Percentiles rank a stretch among this genome's conserved stretches.
Evolutionary conservation across 2,329 filamentous ascomycete species (phyloP).

Genomic region (Ophiocordyceps camponoti-leonardi): DNA sequence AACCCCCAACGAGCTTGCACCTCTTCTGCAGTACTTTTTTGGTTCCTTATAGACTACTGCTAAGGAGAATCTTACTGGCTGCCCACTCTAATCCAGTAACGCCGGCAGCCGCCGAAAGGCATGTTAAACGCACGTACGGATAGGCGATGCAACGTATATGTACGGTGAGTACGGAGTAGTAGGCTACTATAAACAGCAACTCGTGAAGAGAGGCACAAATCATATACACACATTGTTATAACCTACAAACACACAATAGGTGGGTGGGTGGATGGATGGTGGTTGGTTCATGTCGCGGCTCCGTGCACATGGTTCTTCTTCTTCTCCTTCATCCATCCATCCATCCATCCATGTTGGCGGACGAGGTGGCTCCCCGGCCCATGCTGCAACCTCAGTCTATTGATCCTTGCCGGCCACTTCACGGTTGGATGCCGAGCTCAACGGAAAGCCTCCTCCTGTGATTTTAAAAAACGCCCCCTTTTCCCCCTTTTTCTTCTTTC

Average conservation of each 20-base stretch:
- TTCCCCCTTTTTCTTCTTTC: not conserved
- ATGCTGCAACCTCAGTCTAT: not conserved
- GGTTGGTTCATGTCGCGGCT: no score
- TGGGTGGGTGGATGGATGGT: not conserved
- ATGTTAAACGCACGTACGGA: not conserved
- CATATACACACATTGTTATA: no score
- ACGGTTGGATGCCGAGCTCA: not conserved
- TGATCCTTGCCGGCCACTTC: not conserved
- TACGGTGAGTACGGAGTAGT: no score
- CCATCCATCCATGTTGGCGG: not conserved
- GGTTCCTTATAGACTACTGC: no score
- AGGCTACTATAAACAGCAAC: not conserved
- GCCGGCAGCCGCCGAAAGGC: not conserved
- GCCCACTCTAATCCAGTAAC: not conserved
- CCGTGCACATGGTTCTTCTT: not conserved
- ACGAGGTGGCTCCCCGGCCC: not conserved
- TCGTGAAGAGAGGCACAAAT: not conserved
- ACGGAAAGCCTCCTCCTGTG: not conserved
- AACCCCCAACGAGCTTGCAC: no score
- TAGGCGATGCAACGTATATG: not conserved
- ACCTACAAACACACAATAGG: not conserved
- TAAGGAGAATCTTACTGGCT: no score
- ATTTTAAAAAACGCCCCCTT: not conserved
- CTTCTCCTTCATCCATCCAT: no score
- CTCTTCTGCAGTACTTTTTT: no score